A percentile compares a stretch with the other conserved stretches of the same genome.
Evolutionary conservation across 2,329 filamentous ascomycete species (phyloP).

Genomic region (Davidsoniella australis): DNA sequence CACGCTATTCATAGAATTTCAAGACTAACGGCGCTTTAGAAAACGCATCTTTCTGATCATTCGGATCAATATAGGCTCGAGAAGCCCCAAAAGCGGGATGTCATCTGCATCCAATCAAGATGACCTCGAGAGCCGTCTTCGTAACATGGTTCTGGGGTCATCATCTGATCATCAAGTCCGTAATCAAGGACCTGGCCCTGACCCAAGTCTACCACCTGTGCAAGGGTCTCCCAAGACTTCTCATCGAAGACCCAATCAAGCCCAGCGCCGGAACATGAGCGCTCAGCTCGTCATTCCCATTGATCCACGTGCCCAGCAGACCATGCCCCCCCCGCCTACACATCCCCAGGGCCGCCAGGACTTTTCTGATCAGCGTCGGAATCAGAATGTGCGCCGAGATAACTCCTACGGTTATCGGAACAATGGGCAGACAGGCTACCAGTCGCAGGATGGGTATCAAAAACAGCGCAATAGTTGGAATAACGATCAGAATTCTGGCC

Average conservation of each 20-base stretch:
- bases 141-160: not conserved
- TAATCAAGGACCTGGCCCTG: not conserved
- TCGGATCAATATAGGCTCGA: no score
- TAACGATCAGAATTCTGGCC: not conserved
- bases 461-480: not conserved
- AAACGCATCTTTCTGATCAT: no score
- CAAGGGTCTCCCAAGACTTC: slow-evolving; percentile 1
- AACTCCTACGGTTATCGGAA: not conserved
- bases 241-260: slow-evolving; percentile 38
- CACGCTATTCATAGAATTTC: no score
- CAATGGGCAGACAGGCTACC: not conserved
- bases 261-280: slow-evolving; percentile 45
- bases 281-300: slow-evolving; percentile 40
- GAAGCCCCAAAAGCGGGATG: no score
- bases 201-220: not conserved
- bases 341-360: no score
- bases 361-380: not conserved
- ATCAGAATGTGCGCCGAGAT: not conserved
- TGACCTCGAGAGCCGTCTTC: not conserved
- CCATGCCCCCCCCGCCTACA: no score
- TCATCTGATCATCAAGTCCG: not conserved
- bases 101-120: not conserved
- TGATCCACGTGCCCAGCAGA: slow-evolving; percentile 24
- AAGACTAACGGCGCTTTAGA: no score
- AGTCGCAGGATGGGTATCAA: not conserved